Evolutionary conservation across 2,329 filamentous ascomycete genomes (phyloP), one percentile per base, ranked within the genome.

Genomic region (Tolypocladium tundrense): DNA sequence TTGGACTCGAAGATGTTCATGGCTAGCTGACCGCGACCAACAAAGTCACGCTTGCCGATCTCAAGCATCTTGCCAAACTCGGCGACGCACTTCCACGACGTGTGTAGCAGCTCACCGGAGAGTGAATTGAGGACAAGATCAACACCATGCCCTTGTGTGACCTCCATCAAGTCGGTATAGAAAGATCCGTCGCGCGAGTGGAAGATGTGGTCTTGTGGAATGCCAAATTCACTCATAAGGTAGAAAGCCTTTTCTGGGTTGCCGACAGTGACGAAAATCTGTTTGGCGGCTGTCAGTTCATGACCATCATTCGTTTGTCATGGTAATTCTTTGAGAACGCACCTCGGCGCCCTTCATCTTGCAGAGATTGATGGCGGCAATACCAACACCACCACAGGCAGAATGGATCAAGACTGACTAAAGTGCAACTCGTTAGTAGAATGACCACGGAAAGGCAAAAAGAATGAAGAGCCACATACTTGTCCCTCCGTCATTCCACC

Each of bases 1-100:
- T 69, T 72, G 0, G 58, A 57, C 0, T 69, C 64, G 43, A 82
- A 81, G 0, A 69, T 67, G 0, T 67, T 59, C 77, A 82, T 78
- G 3, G 73, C 70, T 3, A 82, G 68, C 4, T 65, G 63, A 4
- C 68, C 72, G 13, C 72, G 70, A 1, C 71, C 70, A 1, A 64
- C 31, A 19, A 74, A 61, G 55, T 74, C 71, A n/a, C 65, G 64
- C 51, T 70, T 71, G 2, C 70, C 71, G 31, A 75, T 67, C 56
- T 75, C 73, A 0, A 75, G 42, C 57, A 75, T 68, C 1, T 57
- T 64, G 1, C 73, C 73, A 41, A 64, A 69, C 16, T 62, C 33
- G 2, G 72, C 69, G 6, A 75, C 63, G 55, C 70, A 73, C 16
- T 66, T 53, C 70, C 69, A 74, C 0, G 71, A 67, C 0, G 68